Conservation (phyloP, 2,329 filamentous ascomycete species). For the Didymella keratinophila region DNA sequence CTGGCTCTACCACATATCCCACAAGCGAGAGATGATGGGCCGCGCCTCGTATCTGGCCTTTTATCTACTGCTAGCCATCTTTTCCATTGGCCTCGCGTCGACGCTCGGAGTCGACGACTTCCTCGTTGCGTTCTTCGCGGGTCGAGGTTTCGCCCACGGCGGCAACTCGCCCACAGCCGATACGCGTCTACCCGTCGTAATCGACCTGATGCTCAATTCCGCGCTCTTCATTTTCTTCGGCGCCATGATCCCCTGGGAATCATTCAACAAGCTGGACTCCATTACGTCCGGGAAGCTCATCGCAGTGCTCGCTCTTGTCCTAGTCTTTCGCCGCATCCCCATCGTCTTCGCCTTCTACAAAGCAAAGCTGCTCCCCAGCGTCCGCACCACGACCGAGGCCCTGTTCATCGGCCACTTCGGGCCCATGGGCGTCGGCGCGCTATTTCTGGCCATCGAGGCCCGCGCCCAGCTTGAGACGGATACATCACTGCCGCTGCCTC, state of each 20-base stretch:
- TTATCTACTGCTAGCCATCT: conserved; percentile 63
- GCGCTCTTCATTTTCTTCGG: conserved; percentile 66
- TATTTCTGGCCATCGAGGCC: conserved; percentile 66
- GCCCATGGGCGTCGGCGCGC: conserved; percentile 64
- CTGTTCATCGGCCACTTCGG: conserved; percentile 66
- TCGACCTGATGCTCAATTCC: conserved; percentile 64
- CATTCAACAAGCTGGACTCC: conserved; percentile 48
- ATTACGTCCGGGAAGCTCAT: conserved; percentile 56
- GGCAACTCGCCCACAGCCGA: conserved; percentile 60
- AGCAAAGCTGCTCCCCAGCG: conserved; percentile 54
- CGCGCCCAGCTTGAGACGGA: conserved; percentile 61
- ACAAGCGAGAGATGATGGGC: conserved; percentile 57
- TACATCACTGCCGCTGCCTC: conserved; percentile 54
- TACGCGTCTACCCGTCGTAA: conserved; percentile 58
- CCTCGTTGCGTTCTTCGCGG: conserved; percentile 64
- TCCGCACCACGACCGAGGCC: conserved; percentile 61
- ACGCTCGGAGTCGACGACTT: conserved; percentile 64
- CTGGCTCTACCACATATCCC: conserved; percentile 57
- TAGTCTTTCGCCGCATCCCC: conserved; percentile 62
- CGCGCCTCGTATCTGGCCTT: conserved; percentile 61
- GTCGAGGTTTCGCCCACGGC: conserved; percentile 62
- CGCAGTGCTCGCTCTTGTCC: conserved; percentile 58
- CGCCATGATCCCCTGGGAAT: conserved; percentile 61
- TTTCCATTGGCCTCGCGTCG: conserved; percentile 61
- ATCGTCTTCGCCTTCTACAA: conserved; percentile 59